Base-by-base conservation (phyloP, 495 filamentous ascomycete genomes). In the Pyronema omphalodes region DNA sequence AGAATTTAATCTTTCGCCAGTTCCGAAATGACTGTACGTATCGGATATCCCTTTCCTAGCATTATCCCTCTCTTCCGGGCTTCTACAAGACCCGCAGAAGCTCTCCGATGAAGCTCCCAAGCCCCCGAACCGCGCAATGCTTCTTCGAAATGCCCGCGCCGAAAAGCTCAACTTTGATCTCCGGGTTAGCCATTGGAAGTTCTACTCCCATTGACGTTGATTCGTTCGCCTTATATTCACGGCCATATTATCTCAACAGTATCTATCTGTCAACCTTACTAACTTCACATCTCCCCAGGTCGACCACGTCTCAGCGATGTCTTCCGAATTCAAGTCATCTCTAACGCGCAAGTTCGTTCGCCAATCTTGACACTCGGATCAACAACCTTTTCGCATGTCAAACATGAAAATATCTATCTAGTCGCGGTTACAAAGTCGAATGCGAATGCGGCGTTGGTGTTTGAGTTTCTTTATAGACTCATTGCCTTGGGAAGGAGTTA, bases 241-340 rank as follows among this genome's bases (percentile, higher is more conserved):
- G 39, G 17, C 1, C 6, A 43, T 6, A 43, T 43, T 6, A 17
- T 17, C 39, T 43, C 12, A 17, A 43, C 12, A 17, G 6, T 29
- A 5, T 5, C 2, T 5, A 29, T 29, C 23, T 2, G 5, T 29
- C 23, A 29, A 29, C 23, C 23, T 29, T 29, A 5, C 23, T 29
- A 29, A 43, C 14, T 39, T 52, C 12, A 44, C 12, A 43, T 55
- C 43, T 39, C 40, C 43, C 19, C 37, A 64, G 63, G 63, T 68
- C 84, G 91, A 40, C 91, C 91, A 17, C 85, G 91, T 15, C 83
- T 99, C 44, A 89, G 91, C 68, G 91, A 99, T 67, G 88, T 96
- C 69, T 99, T 99, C 70, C 91, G 91, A 71, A 96, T 99, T 69
- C 91, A 99, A 66, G 91, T 99, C 70, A 95, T 96, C 68, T 94